Conservation (phyloP, 2,329 filamentous ascomycete species). For the Coniochaeta sp. region DNA sequence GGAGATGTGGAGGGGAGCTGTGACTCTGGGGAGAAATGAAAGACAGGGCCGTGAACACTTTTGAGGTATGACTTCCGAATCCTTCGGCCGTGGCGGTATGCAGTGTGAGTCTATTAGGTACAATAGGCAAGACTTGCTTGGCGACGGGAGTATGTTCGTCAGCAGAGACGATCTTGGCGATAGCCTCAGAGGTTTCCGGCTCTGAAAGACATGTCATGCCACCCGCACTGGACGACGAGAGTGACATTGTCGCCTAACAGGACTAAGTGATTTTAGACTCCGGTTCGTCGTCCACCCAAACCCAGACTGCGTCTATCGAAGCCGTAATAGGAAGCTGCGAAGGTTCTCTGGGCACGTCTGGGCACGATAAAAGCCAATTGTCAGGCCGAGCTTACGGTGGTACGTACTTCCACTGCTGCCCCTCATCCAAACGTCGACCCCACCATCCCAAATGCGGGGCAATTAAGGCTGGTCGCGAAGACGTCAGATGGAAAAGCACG, state of each 20-base stretch:
- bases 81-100: neutral
- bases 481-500: neutral
- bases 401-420: no score
- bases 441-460: neutral
- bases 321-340: constrained; percentile 1
- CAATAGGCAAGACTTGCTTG: neutral
- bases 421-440: neutral
- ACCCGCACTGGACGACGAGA: neutral
- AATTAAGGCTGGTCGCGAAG: neutral
- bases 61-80: neutral
- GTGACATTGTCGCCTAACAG: neutral
- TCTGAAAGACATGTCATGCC: neutral
- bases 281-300: neutral
- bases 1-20: neutral
- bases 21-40: neutral
- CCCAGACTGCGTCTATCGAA: neutral
- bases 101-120: neutral
- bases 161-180: neutral
- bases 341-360: neutral
- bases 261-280: neutral
- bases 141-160: neutral
- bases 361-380: neutral
- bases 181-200: neutral
- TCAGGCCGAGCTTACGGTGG: neutral
- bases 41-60: neutral